Evolutionary conservation across 352 stramenopile genomes (phyloP), one percentile per base, ranked within the genome.

Genomic region (Blastocystis sp.): DNA sequence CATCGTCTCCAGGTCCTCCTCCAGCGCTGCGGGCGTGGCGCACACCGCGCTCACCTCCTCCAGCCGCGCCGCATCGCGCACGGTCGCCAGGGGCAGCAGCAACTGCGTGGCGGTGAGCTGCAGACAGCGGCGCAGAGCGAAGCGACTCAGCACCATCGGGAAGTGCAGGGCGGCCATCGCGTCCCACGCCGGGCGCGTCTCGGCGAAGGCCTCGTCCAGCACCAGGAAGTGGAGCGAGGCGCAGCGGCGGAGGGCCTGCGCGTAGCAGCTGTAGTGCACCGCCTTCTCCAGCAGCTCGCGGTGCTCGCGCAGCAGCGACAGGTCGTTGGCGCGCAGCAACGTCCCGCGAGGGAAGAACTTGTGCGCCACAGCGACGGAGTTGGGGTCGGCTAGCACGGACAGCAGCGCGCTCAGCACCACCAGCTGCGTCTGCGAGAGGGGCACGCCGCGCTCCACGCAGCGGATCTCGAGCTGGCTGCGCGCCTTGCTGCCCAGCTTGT

Each of bases 271-370:
- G 1, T 66, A 53, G 17, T 59, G 71, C 19, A 1, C 23, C 7
- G 19, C n/a, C n/a, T 34, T n/a, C 14, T 67, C 34, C 71, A 81
- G n/a, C 2, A 81, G 40, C 52, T 64, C 59, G 11, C 43, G 28
- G 21, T 64, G 71, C 28, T 81, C 45, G 17, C 52, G 43, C 17
- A 81, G 65, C 4, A 21, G 9, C 19, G 62, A 9, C 71, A 81
- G n/a, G 62, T 81, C 71, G 21, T n/a, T 21, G 2, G n/a, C 14
- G 17, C 45, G 40, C 7, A 81, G 45, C 2, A 81, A 17, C n/a
- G 71, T 65, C 10, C 34, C 43, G 19, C 71, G 71, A 0, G 71
- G 71, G 41, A 81, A 81, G 45, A 81, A 81, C 59, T 61, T 62
- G 11, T 59, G 23, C 21, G 38, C 59, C 3, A 81, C 71, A 7